These are phyloP conservation scores for Platanus orientalis DNA, from an alignment of 164 flowering plant genomes.

Conservation along the genomic window DNA sequence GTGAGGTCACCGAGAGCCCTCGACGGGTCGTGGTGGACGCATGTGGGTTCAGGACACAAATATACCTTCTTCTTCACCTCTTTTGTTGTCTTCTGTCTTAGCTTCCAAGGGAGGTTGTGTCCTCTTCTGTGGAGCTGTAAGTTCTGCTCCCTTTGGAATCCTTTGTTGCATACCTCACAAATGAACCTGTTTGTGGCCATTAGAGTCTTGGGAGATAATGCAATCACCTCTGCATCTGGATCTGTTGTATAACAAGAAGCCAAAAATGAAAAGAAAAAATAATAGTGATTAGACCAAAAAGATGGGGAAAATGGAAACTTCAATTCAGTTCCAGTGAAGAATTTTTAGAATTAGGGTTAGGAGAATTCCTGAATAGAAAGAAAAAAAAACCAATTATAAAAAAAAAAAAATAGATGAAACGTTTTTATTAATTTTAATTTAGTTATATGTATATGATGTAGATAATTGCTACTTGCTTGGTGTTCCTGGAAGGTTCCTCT, in stretches of 20 bases:
- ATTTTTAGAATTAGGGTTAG: constrained; percentile 16
- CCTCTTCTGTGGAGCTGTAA: constrained; percentile 93
- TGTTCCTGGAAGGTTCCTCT: constrained; percentile 74
- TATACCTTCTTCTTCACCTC: constrained; percentile 74
- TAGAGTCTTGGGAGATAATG: constrained; percentile 82
- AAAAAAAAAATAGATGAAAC: neutral
- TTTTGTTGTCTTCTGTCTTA: constrained; percentile 73
- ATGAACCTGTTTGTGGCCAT: constrained; percentile 92
- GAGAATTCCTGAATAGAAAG: neutral
- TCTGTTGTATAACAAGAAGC: constrained; percentile 41
- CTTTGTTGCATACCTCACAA: constrained; percentile 91
- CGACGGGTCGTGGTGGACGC: constrained; percentile 86
- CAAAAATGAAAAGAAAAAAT: constrained; percentile 6
- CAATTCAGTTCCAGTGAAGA: constrained; percentile 11
- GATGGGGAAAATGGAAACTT: neutral
- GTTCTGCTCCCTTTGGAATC: constrained; percentile 91
- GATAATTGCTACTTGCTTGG: constrained; percentile 60
- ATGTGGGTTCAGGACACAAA: constrained; percentile 81
- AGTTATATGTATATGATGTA: neutral
- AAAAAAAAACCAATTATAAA: neutral
- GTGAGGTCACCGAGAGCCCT: constrained; percentile 93
- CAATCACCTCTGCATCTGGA: constrained; percentile 90
- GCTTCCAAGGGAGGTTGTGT: constrained; percentile 91
- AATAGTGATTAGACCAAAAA: neutral
- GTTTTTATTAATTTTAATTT: neutral